Evolutionary conservation across 108 stramenopile genomes (phyloP), one percentile per base, ranked within the genome.

Genomic region (Epithemia pelagica): DNA sequence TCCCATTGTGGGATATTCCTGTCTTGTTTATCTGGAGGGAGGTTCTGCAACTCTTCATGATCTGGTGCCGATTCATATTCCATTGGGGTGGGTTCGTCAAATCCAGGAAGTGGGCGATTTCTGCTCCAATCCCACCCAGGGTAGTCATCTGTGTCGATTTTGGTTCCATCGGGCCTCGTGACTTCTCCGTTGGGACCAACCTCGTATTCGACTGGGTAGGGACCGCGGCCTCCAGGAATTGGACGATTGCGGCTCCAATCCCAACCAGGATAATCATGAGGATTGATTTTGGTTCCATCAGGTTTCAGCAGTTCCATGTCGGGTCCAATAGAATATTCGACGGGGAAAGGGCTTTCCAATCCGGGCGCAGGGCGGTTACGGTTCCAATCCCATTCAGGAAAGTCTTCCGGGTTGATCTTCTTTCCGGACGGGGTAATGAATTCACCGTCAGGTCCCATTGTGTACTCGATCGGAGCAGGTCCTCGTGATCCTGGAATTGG

Each of bases 41-140:
- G 7, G 18, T 7, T 7, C 18, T 28, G 7, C 2, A 31, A 52
- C 19, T 21, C 53, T 54, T 52, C 32, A 2, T 19, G 61, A 31
- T 61, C n/a, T 1, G 65, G 65, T n/a, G 20, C 28, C 8, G 46
- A 23, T 23, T 26, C 33, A 32, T 51, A 51, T 21, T 66, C 28
- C 52, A 55, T n/a, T 26, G 65, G 65, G 5, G 21, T 66, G 24
- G 65, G 65, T 20, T 31, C 25, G 19, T 55, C 65, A 28, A 54
- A 33, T 27, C 53, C 53, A 15, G 52, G 54, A 2, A 18, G 21
- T 51, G 65, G 52, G 5, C 54, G 10, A 24, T 66, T 66, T 1
- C 65, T 25, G 1, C 15, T n/a, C 65, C 65, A 66, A 51, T 66
- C 65, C 65, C 65, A 66, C 26, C 52, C 65, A 25, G 65, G 54